Evolutionary conservation across 768 basidiomycete genomes (phyloP).

Genomic region (Boletus fagicola): DNA sequence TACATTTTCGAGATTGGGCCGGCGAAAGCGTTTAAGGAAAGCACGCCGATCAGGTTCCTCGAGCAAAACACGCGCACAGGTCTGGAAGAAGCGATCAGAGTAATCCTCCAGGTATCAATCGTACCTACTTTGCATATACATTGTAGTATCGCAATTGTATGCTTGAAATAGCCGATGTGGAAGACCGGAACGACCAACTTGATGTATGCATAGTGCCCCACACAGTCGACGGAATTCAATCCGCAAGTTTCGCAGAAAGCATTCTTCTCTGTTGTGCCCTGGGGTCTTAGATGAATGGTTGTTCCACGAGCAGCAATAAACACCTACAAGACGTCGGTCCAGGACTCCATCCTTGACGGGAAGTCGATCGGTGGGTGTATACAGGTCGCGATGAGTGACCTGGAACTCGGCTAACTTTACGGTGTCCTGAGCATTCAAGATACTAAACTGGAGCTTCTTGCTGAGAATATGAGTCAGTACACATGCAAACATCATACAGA

Average conservation of each 20-base stretch:
- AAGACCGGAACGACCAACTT: constrained; percentile 96
- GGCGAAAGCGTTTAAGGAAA: constrained; percentile 88
- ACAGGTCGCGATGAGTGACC: constrained; percentile 89
- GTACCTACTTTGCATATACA: constrained; percentile 87
- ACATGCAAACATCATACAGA: neutral
- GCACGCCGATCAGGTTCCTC: constrained; percentile 81
- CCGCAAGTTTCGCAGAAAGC: constrained; percentile 95
- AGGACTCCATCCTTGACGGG: constrained; percentile 92
- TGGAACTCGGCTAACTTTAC: constrained; percentile 96
- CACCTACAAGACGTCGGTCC: constrained; percentile 81
- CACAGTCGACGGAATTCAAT: constrained; percentile 87
- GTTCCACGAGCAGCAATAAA: neutral
- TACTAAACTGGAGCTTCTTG: constrained; percentile 94
- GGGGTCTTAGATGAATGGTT: constrained; percentile 1
- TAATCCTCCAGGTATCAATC: neutral
- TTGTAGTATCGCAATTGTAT: constrained; percentile 89
- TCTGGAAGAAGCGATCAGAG: constrained; percentile 41
- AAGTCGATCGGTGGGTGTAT: constrained; percentile 76
- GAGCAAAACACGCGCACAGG: constrained; percentile 88
- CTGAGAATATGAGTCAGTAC: constrained; percentile 42
- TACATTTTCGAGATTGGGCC: constrained; percentile 88
- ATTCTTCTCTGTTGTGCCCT: constrained; percentile 95
- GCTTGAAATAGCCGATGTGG: constrained; percentile 98
- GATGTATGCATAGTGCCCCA: constrained; percentile 98
- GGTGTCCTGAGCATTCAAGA: constrained; percentile 91